Conservation (phyloP, 208 protist species). For the Entamoeba invadens region DNA sequence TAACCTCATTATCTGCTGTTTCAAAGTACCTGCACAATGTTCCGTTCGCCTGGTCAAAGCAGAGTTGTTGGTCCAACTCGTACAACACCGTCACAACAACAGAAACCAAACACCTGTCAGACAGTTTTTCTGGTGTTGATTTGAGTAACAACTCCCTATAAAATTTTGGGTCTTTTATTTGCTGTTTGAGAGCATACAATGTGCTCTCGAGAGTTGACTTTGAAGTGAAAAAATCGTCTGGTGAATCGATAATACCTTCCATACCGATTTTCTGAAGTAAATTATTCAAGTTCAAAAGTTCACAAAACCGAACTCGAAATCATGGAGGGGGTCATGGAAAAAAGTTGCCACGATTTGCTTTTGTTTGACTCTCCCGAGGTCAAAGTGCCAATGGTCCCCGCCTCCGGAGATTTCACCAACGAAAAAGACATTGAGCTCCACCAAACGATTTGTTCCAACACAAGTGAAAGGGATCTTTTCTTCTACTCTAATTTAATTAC, state of each 20-base stretch:
- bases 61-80: not conserved
- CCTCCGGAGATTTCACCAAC: not conserved
- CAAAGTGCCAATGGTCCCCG: not conserved
- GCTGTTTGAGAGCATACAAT: not conserved
- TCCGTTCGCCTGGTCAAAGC: not conserved
- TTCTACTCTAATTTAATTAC: too few relatives aligned
- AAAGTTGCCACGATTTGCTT: not conserved
- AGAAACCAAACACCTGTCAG: not conserved
- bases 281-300: too few relatives aligned
- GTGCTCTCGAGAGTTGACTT: not conserved
- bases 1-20: not conserved
- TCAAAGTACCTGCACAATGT: not conserved
- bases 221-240: not conserved
- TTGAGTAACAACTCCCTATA: not conserved
- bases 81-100: not conserved
- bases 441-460: not conserved
- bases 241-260: not conserved
- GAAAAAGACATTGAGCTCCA: not conserved
- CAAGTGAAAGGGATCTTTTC: not conserved
- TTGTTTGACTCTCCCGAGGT: not conserved
- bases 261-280: too few relatives aligned
- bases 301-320: too few relatives aligned
- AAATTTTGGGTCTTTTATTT: not conserved
- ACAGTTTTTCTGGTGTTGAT: not conserved
- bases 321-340: not conserved